Evolutionary conservation across 768 basidiomycete species (phyloP).

Genomic region (Naganishia vaughanmartiniae): DNA sequence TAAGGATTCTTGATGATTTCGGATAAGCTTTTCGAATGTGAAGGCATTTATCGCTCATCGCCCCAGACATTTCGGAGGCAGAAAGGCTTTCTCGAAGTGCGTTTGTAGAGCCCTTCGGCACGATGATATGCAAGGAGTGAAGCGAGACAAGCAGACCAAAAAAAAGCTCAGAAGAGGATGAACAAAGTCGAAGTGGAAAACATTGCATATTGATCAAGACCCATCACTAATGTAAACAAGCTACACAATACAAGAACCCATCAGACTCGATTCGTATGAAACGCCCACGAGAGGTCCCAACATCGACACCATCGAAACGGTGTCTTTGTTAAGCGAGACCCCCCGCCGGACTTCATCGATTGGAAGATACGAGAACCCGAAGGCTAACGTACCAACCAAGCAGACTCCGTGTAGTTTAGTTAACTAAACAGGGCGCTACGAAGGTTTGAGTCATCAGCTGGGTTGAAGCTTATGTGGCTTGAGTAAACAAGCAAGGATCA

Average conservation of each 20-base stretch:
- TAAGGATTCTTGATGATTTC: not conserved
- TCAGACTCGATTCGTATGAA: constrained; percentile 34
- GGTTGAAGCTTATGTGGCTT: constrained; percentile 36
- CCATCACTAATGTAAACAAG: not conserved
- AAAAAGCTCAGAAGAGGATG: not conserved
- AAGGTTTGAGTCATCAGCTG: constrained; percentile 36
- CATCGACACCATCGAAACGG: constrained; percentile 25
- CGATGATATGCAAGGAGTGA: no score
- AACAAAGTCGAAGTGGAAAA: not conserved
- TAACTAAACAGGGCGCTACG: constrained; percentile 27
- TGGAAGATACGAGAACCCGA: constrained; percentile 11
- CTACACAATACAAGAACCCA: constrained; percentile 20
- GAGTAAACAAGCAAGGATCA: constrained; percentile 37
- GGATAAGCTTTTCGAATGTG: not conserved
- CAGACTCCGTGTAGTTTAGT: constrained; percentile 30
- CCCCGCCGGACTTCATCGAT: constrained; percentile 34
- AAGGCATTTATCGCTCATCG: no score
- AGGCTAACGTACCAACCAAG: constrained; percentile 12
- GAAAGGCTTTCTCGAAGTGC: no score
- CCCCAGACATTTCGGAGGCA: no score
- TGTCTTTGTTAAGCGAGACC: constrained; percentile 11
- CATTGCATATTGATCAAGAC: not conserved
- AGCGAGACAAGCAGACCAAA: no score
- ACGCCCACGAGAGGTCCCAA: constrained; percentile 31
- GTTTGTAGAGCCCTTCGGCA: no score